These are phyloP conservation scores for Ganoderma lingzhi DNA, from an alignment of 1,284 basidiomycete species.

Conservation along the genomic window DNA sequence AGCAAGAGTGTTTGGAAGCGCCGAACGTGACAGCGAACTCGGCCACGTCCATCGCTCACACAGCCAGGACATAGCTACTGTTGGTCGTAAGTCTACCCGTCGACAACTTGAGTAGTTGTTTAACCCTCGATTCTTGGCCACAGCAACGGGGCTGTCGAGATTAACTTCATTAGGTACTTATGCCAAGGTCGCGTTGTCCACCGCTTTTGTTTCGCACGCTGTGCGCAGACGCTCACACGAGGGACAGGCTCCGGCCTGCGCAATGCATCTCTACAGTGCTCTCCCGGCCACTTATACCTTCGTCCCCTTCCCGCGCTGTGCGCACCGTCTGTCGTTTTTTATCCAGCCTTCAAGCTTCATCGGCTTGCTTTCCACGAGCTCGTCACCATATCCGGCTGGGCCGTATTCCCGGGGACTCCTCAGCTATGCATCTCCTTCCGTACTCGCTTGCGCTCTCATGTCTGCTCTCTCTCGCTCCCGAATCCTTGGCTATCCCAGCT, in stretches of 20 bases:
- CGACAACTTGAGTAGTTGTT: neutral
- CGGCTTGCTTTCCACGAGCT: slow-evolving; percentile 15
- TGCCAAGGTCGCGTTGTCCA: neutral
- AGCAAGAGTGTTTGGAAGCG: no score
- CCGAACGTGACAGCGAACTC: no score
- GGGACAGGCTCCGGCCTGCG: slow-evolving; percentile 3
- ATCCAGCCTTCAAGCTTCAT: slow-evolving; percentile 18
- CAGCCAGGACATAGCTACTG: neutral
- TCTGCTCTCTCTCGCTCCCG: slow-evolving; percentile 31
- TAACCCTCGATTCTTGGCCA: neutral
- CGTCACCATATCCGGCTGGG: slow-evolving; percentile 5
- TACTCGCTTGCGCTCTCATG: slow-evolving; percentile 36
- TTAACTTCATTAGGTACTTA: neutral
- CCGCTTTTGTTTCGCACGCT: slow-evolving; percentile 6
- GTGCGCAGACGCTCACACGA: neutral
- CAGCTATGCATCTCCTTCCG: slow-evolving; percentile 32
- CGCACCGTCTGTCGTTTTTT: slow-evolving; percentile 23
- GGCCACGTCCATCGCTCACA: neutral
- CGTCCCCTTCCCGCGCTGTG: slow-evolving; percentile 31
- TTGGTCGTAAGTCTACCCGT: neutral
- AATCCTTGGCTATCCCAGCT: slow-evolving; percentile 34
- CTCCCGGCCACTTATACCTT: slow-evolving; percentile 16
- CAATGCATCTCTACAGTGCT: neutral
- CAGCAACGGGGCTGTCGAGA: neutral
- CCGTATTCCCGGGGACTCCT: slow-evolving; percentile 4